phyloP scores from a whole-genome alignment of 352 stramenopile species.

The Globisporangium canariense region DNA sequence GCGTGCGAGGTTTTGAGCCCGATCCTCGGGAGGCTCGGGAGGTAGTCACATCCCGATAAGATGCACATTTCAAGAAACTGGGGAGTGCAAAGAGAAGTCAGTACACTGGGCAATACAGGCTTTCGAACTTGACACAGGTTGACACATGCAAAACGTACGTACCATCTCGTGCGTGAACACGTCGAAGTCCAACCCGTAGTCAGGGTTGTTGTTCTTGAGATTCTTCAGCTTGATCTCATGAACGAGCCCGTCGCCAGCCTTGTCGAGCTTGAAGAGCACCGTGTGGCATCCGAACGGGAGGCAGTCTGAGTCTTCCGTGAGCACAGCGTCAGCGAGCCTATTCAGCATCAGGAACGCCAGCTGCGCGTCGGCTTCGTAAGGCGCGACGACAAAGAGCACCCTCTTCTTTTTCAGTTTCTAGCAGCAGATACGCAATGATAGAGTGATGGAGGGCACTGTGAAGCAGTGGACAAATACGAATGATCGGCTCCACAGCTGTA shows the following conservation, averaged over 20 bases:
- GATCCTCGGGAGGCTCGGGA: conserved; percentile 75
- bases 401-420: conserved; percentile 53
- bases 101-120: not conserved
- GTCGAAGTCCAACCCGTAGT: conserved; percentile 47
- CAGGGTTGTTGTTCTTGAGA: conserved; percentile 55
- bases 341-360: conserved; percentile 88
- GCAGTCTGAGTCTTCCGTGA: conserved; percentile 96
- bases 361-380: conserved; percentile 98
- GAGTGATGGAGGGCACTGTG: conserved; percentile 23
- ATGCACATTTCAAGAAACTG: conserved; percentile 91
- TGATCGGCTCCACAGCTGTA: conserved; percentile 65
- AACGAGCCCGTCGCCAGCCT: conserved; percentile 69
- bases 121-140: not conserved
- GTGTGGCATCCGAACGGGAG: conserved; percentile 90
- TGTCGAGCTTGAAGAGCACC: conserved; percentile 96
- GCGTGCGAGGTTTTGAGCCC: conserved; percentile 82
- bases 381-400: conserved; percentile 93
- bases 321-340: conserved; percentile 89
- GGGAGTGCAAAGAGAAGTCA: not conserved
- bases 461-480: conserved; percentile 73
- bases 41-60: conserved; percentile 89
- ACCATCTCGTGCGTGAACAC: conserved; percentile 88
- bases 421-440: not conserved
- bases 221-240: conserved; percentile 80
- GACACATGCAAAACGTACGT: not conserved